Evolutionary conservation across 805 yeast genomes (phyloP), one percentile per base, ranked within the genome.

Genomic region (Saturnispora mendoncae): DNA sequence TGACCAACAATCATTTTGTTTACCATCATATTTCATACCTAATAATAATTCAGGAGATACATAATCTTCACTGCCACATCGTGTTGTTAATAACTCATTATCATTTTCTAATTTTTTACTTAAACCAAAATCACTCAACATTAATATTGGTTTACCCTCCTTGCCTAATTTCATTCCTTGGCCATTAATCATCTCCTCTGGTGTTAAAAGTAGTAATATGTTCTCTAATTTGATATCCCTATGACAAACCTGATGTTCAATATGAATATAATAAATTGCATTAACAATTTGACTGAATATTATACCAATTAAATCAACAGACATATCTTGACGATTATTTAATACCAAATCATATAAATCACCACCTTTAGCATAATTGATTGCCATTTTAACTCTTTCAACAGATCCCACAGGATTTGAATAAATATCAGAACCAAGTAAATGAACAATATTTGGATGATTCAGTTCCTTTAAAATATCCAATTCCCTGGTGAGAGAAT

Each of bases 1-100:
- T 1, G 97, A 85, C 99, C 99, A 92, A 15, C 88, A 68, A 58
- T 92, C 99, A 37, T 92, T 81, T 48, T 84, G 77, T 39, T 83
- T 72, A 10, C 99, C 99, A 53, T 90, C 90, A 55, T 92, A 92
- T 6, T 86, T 81, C 42, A 84, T 68, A 1, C 97, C 97, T 76
- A 92, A 75, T 29, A 92, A 65, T 19, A 92, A 63, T 55, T 92
- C 99, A 0, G 98, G 99, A 0, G 96, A 81, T 6, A 92, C 95
- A 53, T 92, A 92, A 57, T 92, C 98, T 48, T 85, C 96, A 1
- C 95, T 84, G 0, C 99, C 98, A 60, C 98, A 92, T 46, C 97
- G 64, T 1, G 97, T 90, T 2, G 84, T 72, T 20, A 94, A 68
- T 43, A 80, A 51, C 20, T 86, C 83, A 48, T 74, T 66, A 1